Conservation (phyloP, 2,329 filamentous ascomycete species). For the Ceratocystiopsis sp. region DNA sequence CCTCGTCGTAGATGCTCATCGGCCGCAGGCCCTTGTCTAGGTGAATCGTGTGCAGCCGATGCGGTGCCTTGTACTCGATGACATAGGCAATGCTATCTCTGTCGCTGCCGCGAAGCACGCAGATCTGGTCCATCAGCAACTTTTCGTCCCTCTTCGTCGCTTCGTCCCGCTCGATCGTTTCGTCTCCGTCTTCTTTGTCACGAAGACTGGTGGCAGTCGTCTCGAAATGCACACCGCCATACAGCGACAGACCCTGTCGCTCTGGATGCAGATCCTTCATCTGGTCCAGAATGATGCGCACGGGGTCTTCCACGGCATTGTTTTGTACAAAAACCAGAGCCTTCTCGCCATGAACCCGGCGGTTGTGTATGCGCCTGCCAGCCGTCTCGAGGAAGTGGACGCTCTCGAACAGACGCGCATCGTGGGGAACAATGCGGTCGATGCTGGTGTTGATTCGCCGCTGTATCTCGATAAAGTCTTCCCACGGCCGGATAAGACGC, state of each 20-base stretch:
- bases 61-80: constrained; percentile 28
- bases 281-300: constrained; percentile 1
- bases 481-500: constrained; percentile 14
- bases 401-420: constrained; percentile 14
- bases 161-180: not conserved
- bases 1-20: constrained; percentile 22
- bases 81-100: constrained; percentile 15
- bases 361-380: constrained; percentile 10
- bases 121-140: constrained; percentile 19
- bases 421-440: constrained; percentile 9
- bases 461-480: constrained; percentile 13
- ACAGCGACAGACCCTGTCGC: constrained; percentile 9
- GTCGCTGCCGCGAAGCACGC: constrained; percentile 10
- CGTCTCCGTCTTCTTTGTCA: not conserved
- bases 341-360: constrained; percentile 11
- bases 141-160: constrained; percentile 3
- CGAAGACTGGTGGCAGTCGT: constrained; percentile 1
- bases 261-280: not conserved
- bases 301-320: constrained; percentile 3
- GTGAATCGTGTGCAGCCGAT: constrained; percentile 25
- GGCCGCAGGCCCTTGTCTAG: constrained; percentile 23
- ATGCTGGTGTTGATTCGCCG: constrained; percentile 10
- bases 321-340: constrained; percentile 11
- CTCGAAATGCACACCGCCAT: constrained; percentile 14
- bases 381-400: constrained; percentile 10